Conservation (phyloP, 1,284 basidiomycete genomes). For the Trametes hirsuta region DNA sequence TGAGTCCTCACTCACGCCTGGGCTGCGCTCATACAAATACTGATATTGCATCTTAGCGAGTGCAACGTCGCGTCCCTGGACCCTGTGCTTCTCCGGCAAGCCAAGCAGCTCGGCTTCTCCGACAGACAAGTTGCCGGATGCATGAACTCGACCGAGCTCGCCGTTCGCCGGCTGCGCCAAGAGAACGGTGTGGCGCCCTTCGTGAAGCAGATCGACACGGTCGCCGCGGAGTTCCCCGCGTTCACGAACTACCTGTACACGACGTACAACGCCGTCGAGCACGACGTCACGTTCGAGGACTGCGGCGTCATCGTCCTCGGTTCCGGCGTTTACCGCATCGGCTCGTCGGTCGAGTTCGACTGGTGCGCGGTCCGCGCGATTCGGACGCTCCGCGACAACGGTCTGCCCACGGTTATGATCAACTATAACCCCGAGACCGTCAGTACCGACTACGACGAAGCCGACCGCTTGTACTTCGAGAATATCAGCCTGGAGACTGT, state of each 20-base stretch:
- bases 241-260: conserved; percentile 99
- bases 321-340: conserved; percentile 98
- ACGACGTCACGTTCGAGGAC: conserved; percentile 90
- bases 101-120: conserved; percentile 97
- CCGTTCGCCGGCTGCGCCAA: conserved; percentile 84
- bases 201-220: conserved; percentile 99
- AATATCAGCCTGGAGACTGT: conserved; percentile 98
- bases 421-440: conserved; percentile 99
- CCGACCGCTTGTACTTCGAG: conserved; percentile 98
- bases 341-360: conserved; percentile 99
- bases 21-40: background rate
- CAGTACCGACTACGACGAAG: conserved; percentile 98
- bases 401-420: conserved; percentile 98
- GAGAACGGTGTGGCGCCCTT: conserved; percentile 87
- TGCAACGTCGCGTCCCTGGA: conserved; percentile 75
- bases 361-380: conserved; percentile 99
- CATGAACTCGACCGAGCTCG: conserved; percentile 87
- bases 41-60: conserved; percentile 44
- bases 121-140: conserved; percentile 87
- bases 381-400: conserved; percentile 91
- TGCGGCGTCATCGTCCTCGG: conserved; percentile 97
- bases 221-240: conserved; percentile 98
- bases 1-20: conserved; percentile 43
- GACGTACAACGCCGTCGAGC: conserved; percentile 94
- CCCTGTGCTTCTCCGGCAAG: conserved; percentile 70